Conservation (phyloP, 345 rosid genomes). For the Pelargonium nanum region DNA sequence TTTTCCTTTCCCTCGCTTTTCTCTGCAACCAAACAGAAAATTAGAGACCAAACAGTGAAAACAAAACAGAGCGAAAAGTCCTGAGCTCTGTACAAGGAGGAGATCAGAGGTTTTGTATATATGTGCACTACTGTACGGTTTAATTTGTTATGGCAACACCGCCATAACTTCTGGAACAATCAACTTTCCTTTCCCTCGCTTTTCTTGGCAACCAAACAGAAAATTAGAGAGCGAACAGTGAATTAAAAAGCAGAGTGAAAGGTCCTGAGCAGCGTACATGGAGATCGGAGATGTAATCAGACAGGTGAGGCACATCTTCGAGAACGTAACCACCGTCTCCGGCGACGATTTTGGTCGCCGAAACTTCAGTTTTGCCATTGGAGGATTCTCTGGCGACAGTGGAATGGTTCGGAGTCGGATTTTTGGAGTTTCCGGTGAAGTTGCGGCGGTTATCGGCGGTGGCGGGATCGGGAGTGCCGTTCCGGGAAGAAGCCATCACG, state of each 20-base stretch:
- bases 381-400: not conserved
- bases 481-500: no score
- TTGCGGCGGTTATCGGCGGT: constrained; percentile 8
- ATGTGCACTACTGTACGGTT: no score
- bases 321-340: constrained; percentile 38
- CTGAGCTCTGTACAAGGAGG: no score
- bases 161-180: not conserved
- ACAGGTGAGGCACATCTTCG: constrained; percentile 43
- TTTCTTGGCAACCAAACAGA: not conserved
- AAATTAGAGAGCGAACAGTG: not conserved
- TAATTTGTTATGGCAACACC: not conserved
- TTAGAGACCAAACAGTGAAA: no score
- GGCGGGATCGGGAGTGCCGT: no score
- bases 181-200: not conserved
- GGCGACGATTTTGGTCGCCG: constrained; percentile 20
- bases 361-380: not conserved
- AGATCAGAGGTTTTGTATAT: no score
- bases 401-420: constrained; percentile 2
- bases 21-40: no score
- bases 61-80: no score
- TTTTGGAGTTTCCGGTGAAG: not conserved
- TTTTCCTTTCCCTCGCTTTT: no score
- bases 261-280: constrained; percentile 16
- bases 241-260: not conserved
- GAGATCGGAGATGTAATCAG: constrained; percentile 34